phyloP scores from a whole-genome alignment of 2,329 filamentous ascomycete species.

The Apiospora kogelbergensis region DNA sequence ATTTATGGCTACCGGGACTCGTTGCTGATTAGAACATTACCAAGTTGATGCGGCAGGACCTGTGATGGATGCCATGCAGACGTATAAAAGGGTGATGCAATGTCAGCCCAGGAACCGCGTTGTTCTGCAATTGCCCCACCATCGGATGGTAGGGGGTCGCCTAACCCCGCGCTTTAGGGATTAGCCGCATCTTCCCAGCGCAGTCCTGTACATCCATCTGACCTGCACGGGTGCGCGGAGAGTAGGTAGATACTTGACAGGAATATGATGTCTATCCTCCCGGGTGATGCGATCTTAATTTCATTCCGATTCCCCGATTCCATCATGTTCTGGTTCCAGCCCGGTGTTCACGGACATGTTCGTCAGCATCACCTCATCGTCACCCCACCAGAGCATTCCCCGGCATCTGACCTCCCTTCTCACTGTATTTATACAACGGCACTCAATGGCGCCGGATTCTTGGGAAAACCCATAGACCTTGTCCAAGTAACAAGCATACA shows the following conservation, averaged over 20 bases:
- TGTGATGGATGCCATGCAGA: too few relatives aligned
- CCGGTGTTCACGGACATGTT: background rate
- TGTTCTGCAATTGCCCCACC: background rate
- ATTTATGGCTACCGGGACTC: too few relatives aligned
- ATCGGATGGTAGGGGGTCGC: background rate
- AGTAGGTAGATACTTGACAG: too few relatives aligned
- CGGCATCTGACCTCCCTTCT: background rate
- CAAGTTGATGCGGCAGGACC: too few relatives aligned
- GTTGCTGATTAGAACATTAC: too few relatives aligned
- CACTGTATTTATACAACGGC: background rate
- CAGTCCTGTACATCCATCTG: too few relatives aligned
- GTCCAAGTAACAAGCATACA: background rate
- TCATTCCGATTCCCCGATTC: background rate
- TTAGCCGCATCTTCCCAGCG: background rate
- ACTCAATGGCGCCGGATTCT: background rate
- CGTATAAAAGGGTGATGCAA: too few relatives aligned
- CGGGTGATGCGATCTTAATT: background rate
- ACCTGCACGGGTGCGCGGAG: too few relatives aligned
- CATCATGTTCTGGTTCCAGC: background rate
- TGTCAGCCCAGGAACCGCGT: background rate
- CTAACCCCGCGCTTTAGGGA: background rate
- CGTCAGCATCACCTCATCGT: slow-evolving; percentile 2
- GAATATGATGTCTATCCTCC: too few relatives aligned
- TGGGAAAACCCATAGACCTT: background rate
- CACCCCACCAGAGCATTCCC: background rate